A percentile compares a stretch with the other conserved stretches of the same genome.
Conservation (phyloP, 371 early-diverging fungal genomes). For the Dichotomocladium elegans region DNA sequence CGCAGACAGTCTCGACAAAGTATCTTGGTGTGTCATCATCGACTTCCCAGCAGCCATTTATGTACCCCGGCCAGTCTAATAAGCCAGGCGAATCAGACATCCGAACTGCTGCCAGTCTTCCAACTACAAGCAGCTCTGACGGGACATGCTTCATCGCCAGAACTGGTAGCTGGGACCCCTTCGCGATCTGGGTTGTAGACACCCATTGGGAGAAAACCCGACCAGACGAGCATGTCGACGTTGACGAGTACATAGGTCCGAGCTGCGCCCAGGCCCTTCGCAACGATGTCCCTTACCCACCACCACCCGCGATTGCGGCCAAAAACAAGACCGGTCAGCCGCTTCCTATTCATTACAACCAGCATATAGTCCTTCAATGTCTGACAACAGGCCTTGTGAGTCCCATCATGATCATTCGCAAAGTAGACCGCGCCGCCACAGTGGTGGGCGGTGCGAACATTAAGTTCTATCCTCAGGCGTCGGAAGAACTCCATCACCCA, state of each 20-base stretch:
- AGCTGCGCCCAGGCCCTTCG: neutral
- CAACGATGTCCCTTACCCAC: conserved; percentile 31
- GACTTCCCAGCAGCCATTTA: conserved; percentile 6
- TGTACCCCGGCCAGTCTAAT: conserved; percentile 19
- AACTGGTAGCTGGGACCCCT: conserved; percentile 71
- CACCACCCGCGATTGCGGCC: conserved; percentile 59
- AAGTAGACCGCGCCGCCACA: conserved; percentile 67
- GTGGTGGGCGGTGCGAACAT: conserved; percentile 50
- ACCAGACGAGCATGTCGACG: neutral
- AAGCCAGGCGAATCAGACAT: neutral
- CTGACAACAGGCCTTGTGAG: conserved; percentile 70
- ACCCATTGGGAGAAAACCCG: conserved; percentile 1
- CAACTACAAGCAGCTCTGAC: conserved; percentile 14
- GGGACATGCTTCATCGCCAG: conserved; percentile 20
- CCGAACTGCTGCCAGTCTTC: neutral
- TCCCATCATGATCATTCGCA: conserved; percentile 73
- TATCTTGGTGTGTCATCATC: conserved; percentile 61
- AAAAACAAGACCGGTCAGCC: conserved; percentile 40
- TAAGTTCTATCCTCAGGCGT: neutral
- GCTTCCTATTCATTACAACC: conserved; percentile 69
- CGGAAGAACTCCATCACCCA: neutral
- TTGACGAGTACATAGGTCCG: conserved; percentile 9
- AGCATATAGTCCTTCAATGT: conserved; percentile 74
- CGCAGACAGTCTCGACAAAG: conserved; percentile 75
- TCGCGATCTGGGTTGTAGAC: conserved; percentile 78